Base-by-base conservation (phyloP, 768 basidiomycete genomes). In the Dioszegia aurantiaca region DNA sequence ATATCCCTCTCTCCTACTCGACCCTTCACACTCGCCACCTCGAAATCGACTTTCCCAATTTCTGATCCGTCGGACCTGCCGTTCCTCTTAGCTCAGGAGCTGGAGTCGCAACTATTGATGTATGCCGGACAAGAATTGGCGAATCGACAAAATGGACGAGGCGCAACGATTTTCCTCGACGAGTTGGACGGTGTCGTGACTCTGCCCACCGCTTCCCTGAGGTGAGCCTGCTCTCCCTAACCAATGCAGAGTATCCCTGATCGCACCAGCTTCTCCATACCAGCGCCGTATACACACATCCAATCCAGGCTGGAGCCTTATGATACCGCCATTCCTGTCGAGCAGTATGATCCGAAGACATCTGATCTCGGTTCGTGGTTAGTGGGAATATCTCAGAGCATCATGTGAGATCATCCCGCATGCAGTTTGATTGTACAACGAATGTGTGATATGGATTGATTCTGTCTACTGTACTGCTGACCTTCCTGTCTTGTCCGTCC, bases 31-130 rank as follows among this genome's bases (percentile, higher is more conserved):
- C 49, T 69, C 23, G 58, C 40, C 17, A 58, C 39, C n/a, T 62
- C 39, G 11, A 56, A 39, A 51, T 62, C 66, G 36, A 55, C 70
- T 28, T 69, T 72, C 56, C 60, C 64, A 19, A 37, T 72, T 1
- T 26, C 53, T 16, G 60, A 68, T 39, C 26, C 56, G 19, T 54
- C 51, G 10, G 65, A 69, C 9, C 53, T 72, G 1, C 23, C 64
- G 1, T 44, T 57, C 10, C 47, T 69, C 42, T 10, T 72, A 30
- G 26, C 65, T 3, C 55, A 61, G n/a, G 70, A 69, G 17, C 53
- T 72, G 11, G 54, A 56, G 3, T 14, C 23, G 9, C 68, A 70
- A 39, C 28, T 70, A 4, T 46, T 65, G 14, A 12, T 4, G 3
- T 30, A 48, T 27, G 41, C 40, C 3, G 49, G 27, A 27, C 5